Conservation (phyloP, 352 stramenopile species). For the Phytopythium delawarense region DNA sequence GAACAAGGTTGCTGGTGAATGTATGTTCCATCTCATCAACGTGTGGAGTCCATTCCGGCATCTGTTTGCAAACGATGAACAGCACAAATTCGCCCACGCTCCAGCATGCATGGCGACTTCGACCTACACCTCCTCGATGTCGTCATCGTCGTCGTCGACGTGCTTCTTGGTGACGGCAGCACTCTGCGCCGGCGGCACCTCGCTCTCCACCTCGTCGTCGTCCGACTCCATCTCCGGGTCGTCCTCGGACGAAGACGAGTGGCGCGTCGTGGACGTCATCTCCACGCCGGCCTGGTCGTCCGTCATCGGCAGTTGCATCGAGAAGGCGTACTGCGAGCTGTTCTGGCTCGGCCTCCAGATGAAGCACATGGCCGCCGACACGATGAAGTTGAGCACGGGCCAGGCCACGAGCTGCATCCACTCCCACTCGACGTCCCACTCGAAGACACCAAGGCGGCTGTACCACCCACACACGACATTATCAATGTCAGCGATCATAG, state of each 20-base stretch:
- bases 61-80: slow-evolving; percentile 1
- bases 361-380: slow-evolving; percentile 85
- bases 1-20: not conserved
- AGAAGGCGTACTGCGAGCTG: slow-evolving; percentile 84
- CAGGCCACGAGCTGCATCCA: slow-evolving; percentile 91
- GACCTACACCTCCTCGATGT: slow-evolving; percentile 42
- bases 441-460: slow-evolving; percentile 79
- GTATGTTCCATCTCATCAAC: not conserved
- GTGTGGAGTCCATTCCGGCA: not conserved
- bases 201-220: slow-evolving; percentile 42
- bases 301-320: slow-evolving; percentile 76
- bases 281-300: slow-evolving; percentile 57
- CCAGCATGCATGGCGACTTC: not conserved
- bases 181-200: slow-evolving; percentile 30
- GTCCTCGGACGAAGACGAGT: slow-evolving; percentile 49
- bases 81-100: not conserved
- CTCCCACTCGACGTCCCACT: slow-evolving; percentile 89
- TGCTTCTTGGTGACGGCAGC: slow-evolving; percentile 16
- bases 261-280: slow-evolving; percentile 49
- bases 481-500: not conserved
- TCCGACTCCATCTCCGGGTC: slow-evolving; percentile 67
- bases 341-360: slow-evolving; percentile 88
- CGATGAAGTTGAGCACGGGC: slow-evolving; percentile 89
- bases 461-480: not conserved
- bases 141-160: slow-evolving; percentile 30